These are phyloP conservation scores for Suillus placidus DNA, from an alignment of 768 basidiomycete genomes.

Conservation along the genomic window DNA sequence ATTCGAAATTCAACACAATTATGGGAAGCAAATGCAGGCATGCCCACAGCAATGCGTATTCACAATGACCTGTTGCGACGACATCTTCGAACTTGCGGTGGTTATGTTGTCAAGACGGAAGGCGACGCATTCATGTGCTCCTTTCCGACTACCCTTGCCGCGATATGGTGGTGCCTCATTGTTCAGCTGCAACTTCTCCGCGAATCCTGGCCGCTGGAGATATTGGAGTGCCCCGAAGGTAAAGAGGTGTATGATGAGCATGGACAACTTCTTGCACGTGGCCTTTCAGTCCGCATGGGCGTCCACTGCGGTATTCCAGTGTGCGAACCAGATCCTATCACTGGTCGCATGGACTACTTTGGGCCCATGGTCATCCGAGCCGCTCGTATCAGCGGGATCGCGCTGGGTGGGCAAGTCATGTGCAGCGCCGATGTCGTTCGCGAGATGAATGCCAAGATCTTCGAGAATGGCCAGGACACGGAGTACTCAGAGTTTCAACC, in stretches of 20 bases:
- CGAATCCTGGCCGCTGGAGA: conserved; percentile 90
- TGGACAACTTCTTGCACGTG: conserved; percentile 75
- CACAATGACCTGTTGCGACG: conserved; percentile 89
- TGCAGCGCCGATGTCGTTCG: conserved; percentile 85
- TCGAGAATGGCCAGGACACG: conserved; percentile 57
- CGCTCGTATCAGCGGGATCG: conserved; percentile 78
- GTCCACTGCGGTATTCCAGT: conserved; percentile 91
- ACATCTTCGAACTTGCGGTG: conserved; percentile 85
- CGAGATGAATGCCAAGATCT: conserved; percentile 69
- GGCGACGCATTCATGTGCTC: conserved; percentile 99
- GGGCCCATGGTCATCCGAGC: conserved; percentile 96
- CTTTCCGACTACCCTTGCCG: conserved; percentile 86
- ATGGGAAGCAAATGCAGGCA: conserved; percentile 95
- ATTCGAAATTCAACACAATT: conserved; percentile 95
- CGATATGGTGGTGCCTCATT: conserved; percentile 87
- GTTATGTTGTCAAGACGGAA: conserved; percentile 99
- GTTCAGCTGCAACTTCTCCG: conserved; percentile 83
- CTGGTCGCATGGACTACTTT: conserved; percentile 96
- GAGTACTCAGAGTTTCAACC: conserved; percentile 63
- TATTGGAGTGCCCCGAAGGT: conserved; percentile 91
- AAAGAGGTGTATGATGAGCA: conserved; percentile 70
- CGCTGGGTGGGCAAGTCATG: conserved; percentile 93
- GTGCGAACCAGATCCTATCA: conserved; percentile 90
- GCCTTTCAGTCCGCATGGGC: conserved; percentile 95
- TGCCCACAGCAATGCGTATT: conserved; percentile 89